phyloP scores from a whole-genome alignment of 2,329 filamentous ascomycete species.

The Cladophialophora carrionii region DNA sequence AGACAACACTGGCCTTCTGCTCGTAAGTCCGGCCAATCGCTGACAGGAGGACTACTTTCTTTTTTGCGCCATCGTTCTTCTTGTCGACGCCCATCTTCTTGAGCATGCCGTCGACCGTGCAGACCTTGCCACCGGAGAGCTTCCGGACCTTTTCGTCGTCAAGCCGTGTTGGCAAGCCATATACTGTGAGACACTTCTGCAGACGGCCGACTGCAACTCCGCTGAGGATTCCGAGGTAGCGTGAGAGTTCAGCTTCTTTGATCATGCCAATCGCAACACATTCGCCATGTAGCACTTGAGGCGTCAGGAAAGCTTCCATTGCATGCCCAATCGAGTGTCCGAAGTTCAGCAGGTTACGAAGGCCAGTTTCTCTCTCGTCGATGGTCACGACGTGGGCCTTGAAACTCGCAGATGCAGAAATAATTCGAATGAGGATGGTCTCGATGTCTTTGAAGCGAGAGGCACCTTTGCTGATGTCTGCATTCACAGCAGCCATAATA shows the following conservation, averaged over 20 bases:
- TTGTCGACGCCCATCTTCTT: slow-evolving; percentile 98
- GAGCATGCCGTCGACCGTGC: slow-evolving; percentile 81
- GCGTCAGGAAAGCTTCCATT: slow-evolving; percentile 91
- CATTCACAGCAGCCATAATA: slow-evolving; percentile 73
- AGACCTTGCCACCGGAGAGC: slow-evolving; percentile 82
- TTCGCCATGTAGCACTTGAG: slow-evolving; percentile 93
- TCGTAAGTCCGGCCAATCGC: slow-evolving; percentile 88
- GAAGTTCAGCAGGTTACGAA: slow-evolving; percentile 95
- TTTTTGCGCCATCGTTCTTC: slow-evolving; percentile 93
- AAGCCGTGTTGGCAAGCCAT: slow-evolving; percentile 82
- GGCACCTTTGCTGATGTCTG: slow-evolving; percentile 59
- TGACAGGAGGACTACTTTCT: slow-evolving; percentile 92
- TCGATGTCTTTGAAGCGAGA: slow-evolving; percentile 71
- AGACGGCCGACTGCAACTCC: slow-evolving; percentile 87
- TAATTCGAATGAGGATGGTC: slow-evolving; percentile 73
- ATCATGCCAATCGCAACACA: slow-evolving; percentile 98
- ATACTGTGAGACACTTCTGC: slow-evolving; percentile 91
- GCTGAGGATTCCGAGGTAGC: slow-evolving; percentile 81
- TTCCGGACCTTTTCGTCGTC: slow-evolving; percentile 80
- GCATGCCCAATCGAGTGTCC: slow-evolving; percentile 98
- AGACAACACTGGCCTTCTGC: slow-evolving; percentile 83
- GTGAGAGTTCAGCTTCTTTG: slow-evolving; percentile 91
- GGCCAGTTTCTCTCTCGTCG: slow-evolving; percentile 90
- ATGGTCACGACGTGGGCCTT: slow-evolving; percentile 94
- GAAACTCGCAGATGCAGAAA: slow-evolving; percentile 85